Conservation (phyloP, 75 land plant species). For the Pinus tabuliformis region DNA sequence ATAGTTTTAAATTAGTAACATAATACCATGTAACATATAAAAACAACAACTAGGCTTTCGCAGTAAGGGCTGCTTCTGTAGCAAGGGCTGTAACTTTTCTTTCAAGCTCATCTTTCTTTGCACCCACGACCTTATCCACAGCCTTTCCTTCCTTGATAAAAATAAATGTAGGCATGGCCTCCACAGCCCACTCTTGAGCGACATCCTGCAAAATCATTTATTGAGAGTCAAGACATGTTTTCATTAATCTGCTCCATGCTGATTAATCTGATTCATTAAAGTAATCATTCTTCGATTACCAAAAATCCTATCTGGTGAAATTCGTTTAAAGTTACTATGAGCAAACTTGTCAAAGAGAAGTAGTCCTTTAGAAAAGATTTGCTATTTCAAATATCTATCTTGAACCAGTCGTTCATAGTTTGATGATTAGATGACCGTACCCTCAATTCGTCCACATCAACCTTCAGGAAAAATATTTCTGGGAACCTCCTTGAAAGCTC, state of each 20-base stretch:
- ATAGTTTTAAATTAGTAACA: background rate
- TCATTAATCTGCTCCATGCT: background rate
- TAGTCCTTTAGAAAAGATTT: too few species aligned
- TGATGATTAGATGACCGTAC: conserved; percentile 19
- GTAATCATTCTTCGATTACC: too few species aligned
- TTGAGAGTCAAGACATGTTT: background rate
- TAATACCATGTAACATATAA: background rate
- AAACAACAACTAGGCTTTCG: background rate
- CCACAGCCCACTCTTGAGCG: conserved; percentile 48
- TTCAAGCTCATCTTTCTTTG: conserved; percentile 57
- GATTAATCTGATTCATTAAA: background rate
- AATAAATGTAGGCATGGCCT: conserved; percentile 72
- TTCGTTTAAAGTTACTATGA: background rate
- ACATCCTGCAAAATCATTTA: conserved; percentile 32
- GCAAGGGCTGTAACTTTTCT: conserved; percentile 8
- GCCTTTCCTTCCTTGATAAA: conserved; percentile 48
- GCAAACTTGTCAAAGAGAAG: background rate
- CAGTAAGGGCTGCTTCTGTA: background rate
- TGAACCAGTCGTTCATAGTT: too few species aligned
- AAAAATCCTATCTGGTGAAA: background rate
- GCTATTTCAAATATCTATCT: too few species aligned
- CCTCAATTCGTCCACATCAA: conserved; percentile 57
- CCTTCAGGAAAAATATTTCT: conserved; percentile 41
- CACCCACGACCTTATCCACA: conserved; percentile 63
- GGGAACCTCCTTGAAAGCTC: conserved; percentile 27